Conservation (phyloP, 371 early-diverging fungal species). For the Rhizopus delemar region DNA sequence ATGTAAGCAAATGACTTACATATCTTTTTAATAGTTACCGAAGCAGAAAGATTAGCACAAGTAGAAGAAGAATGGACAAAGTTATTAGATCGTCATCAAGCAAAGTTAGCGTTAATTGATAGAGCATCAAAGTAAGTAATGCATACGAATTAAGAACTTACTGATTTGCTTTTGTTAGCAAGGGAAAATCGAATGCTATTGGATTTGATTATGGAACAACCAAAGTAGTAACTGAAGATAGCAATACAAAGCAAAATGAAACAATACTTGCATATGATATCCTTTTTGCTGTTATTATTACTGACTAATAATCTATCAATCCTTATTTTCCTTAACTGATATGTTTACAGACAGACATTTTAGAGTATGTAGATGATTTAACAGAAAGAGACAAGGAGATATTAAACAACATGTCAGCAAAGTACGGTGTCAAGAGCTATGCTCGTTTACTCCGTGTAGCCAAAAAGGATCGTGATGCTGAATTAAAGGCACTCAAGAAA, state of each 20-base stretch:
- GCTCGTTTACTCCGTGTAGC: conserved; percentile 43
- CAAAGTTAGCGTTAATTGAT: conserved; percentile 43
- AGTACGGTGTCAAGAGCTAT: conserved; percentile 49
- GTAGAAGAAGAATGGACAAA: conserved; percentile 59
- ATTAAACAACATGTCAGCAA: conserved; percentile 47
- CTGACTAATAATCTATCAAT: conserved; percentile 20
- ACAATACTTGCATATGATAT: conserved; percentile 44
- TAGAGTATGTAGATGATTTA: conserved; percentile 51
- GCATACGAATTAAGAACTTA: conserved; percentile 3
- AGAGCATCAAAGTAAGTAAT: conserved; percentile 21
- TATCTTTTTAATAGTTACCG: conserved; percentile 29
- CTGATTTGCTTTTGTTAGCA: neutral
- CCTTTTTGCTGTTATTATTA: conserved; percentile 25
- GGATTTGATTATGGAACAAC: conserved; percentile 49
- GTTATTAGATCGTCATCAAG: conserved; percentile 54
- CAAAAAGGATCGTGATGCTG: conserved; percentile 48
- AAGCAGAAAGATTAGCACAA: conserved; percentile 44
- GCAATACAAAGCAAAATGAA: conserved; percentile 30
- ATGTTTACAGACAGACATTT: conserved; percentile 44
- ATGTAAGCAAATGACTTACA: too few species aligned
- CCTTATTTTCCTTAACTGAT: neutral
- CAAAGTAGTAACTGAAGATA: conserved; percentile 3
- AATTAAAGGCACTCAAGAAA: conserved; percentile 34
- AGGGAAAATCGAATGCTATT: conserved; percentile 17
- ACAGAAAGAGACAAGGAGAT: conserved; percentile 41